phyloP scores from a whole-genome alignment of 208 protist species.

The Acanthamoeba castellanii region DNA sequence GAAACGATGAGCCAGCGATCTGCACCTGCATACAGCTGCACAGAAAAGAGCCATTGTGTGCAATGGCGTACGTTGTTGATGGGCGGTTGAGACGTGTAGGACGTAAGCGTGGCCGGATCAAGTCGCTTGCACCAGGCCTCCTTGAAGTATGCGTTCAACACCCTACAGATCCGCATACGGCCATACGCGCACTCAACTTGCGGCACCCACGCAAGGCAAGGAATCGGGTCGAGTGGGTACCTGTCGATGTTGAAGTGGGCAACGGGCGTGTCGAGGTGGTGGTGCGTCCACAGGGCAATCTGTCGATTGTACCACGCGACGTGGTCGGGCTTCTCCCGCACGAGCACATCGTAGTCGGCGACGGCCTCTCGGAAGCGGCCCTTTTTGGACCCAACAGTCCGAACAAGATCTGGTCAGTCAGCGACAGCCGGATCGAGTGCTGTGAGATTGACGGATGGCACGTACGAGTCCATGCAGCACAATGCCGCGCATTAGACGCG shows the following conservation, averaged over 20 bases:
- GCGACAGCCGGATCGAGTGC: neutral
- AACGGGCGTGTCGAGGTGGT: slow-evolving; percentile 57
- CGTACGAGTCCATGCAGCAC: slow-evolving; percentile 73
- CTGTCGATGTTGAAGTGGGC: slow-evolving; percentile 69
- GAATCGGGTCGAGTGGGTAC: neutral
- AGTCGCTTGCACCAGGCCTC: slow-evolving; percentile 85
- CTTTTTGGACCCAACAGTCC: neutral
- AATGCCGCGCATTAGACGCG: slow-evolving; percentile 79
- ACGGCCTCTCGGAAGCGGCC: slow-evolving; percentile 75
- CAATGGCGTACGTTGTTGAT: slow-evolving; percentile 22
- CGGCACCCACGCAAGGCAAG: neutral
- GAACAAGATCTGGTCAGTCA: neutral
- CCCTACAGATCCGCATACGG: neutral
- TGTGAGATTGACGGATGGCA: neutral
- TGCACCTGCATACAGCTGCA: too few relatives aligned
- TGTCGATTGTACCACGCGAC: slow-evolving; percentile 84
- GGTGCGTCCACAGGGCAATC: slow-evolving; percentile 71
- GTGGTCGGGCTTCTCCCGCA: slow-evolving; percentile 79
- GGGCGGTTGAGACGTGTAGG: slow-evolving; percentile 27
- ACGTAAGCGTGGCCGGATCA: slow-evolving; percentile 71
- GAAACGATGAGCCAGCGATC: too few relatives aligned
- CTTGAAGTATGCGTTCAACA: slow-evolving; percentile 82
- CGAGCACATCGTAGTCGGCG: slow-evolving; percentile 77
- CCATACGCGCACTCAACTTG: slow-evolving; percentile 4
- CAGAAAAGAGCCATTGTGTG: too few relatives aligned